A percentile compares a stretch with the other conserved stretches of the same genome.
These are phyloP conservation scores for Tylopilus vinaceipallidus DNA, from an alignment of 768 basidiomycete genomes.

Conservation along the genomic window DNA sequence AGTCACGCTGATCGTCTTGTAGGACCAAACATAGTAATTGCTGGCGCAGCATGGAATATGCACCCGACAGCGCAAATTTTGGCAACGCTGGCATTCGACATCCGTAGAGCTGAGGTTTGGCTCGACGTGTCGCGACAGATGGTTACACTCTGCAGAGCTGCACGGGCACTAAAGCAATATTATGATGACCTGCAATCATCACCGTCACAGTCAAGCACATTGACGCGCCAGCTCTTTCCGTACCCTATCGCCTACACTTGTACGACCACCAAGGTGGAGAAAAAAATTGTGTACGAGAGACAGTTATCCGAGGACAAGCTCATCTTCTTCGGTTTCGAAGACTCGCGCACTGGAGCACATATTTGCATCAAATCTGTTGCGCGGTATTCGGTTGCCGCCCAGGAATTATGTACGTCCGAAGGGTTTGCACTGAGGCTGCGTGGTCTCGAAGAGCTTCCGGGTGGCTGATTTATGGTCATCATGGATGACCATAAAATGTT, in stretches of 20 bases:
- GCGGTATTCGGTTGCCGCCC: constrained; percentile 27
- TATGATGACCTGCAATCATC: constrained; percentile 10
- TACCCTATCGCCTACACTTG: constrained; percentile 9
- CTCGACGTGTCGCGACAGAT: constrained; percentile 16
- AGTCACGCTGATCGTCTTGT: background rate
- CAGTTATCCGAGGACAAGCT: constrained; percentile 3
- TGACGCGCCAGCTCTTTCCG: background rate
- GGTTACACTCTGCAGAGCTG: constrained; percentile 27
- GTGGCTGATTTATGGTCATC: constrained; percentile 34
- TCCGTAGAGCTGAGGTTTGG: constrained; percentile 13
- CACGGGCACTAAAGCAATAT: constrained; percentile 19
- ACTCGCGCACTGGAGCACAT: background rate
- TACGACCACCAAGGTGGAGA: background rate
- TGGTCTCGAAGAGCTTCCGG: constrained; percentile 26
- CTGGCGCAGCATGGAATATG: constrained; percentile 26
- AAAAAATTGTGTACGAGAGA: constrained; percentile 17
- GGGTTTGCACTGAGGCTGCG: constrained; percentile 28
- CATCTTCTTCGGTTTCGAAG: constrained; percentile 11
- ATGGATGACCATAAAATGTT: constrained; percentile 22
- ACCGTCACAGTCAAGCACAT: background rate
- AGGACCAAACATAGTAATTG: constrained; percentile 30
- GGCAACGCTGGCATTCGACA: constrained; percentile 12
- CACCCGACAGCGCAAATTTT: constrained; percentile 11
- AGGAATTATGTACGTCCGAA: constrained; percentile 16
- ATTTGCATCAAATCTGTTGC: constrained; percentile 32